Base-by-base conservation (phyloP, 2,329 filamentous ascomycete species). In the Incumbomyces delicatus region DNA sequence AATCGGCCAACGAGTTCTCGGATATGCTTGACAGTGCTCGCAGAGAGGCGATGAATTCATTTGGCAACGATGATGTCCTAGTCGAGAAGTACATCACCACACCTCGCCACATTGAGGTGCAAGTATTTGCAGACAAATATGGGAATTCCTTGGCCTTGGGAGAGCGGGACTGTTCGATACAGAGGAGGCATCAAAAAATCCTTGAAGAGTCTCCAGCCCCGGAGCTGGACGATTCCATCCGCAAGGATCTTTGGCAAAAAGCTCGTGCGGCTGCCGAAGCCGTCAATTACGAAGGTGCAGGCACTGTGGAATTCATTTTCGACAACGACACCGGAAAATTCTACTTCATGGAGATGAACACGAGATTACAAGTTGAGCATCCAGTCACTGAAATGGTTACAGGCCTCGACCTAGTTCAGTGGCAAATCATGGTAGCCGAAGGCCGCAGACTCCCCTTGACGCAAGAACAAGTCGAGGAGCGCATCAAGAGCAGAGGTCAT, bases 321-420 rank as follows among this genome's bases (percentile, higher is more conserved):
- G 79, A 83, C 62, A 82, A 81, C 52, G 79, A 82, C 46, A 73
- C 71, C 2, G 77, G 76, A 32, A 69, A 80, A 36, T 82, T 82
- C 64, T 83, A 79, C 64, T 82, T 83, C 65, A 82, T 82, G 79
- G 79, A 83, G 57, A 83, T 82, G 78, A 82, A 82, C 60, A 82
- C 92, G 0, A 77, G 92, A 43, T 71, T 98, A 16, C 92, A 98
- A 66, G 92, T 98, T 41, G 92, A 98, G 68, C 92, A 98, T 60
- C 92, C 92, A 0, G 92, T 96, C 16, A 96, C 82, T 0, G 85
- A 89, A 61, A 81, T 84, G 73, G 80, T 85, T 2, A 86, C 82
- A 8, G 81, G 77, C 0, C 75, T 86, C 41, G 85, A 89, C 59
- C 69, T 98, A 31, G 92, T 98, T 3, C 83, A 90, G 61, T 98